These are phyloP conservation scores for Amphicarpaea edgeworthii DNA, from an alignment of 306 rosid genomes.

Conservation along the genomic window DNA sequence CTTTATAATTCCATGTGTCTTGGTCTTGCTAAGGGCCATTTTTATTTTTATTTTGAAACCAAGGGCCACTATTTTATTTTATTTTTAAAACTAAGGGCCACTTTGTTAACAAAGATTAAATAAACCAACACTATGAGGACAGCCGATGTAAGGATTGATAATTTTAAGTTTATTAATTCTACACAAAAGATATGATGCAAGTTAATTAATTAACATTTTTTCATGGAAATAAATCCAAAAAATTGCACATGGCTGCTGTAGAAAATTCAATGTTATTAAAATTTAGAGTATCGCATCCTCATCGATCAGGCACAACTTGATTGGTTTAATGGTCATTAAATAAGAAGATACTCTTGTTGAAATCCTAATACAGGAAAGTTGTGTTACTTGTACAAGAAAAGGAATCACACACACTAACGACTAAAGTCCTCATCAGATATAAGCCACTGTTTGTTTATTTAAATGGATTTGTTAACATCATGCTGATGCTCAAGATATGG, in stretches of 20 bases:
- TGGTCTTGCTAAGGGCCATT: conserved; percentile 18
- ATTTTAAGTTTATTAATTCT: conserved; percentile 6
- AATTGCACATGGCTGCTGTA: not conserved
- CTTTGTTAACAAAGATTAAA: conserved; percentile 5
- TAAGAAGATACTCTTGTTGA: not conserved
- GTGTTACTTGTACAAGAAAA: not conserved
- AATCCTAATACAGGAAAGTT: conserved; percentile 17
- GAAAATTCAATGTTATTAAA: not conserved
- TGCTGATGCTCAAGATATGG: not conserved
- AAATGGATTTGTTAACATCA: not conserved
- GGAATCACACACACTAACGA: not conserved
- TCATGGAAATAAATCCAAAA: conserved; percentile 6
- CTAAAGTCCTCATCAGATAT: not conserved
- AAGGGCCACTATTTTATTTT: too few species aligned
- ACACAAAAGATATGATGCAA: conserved; percentile 6
- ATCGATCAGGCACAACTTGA: conserved; percentile 10
- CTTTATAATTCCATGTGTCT: conserved; percentile 1
- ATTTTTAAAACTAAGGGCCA: conserved; percentile 17
- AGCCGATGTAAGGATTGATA: not conserved
- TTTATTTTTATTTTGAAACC: too few species aligned
- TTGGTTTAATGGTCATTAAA: not conserved
- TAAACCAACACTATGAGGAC: conserved; percentile 5
- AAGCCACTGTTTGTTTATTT: not conserved
- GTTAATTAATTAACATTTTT: not conserved
- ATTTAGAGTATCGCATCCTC: not conserved